Conservation (phyloP, 179 eudicot genomes). For the Spergularia azorica region DNA sequence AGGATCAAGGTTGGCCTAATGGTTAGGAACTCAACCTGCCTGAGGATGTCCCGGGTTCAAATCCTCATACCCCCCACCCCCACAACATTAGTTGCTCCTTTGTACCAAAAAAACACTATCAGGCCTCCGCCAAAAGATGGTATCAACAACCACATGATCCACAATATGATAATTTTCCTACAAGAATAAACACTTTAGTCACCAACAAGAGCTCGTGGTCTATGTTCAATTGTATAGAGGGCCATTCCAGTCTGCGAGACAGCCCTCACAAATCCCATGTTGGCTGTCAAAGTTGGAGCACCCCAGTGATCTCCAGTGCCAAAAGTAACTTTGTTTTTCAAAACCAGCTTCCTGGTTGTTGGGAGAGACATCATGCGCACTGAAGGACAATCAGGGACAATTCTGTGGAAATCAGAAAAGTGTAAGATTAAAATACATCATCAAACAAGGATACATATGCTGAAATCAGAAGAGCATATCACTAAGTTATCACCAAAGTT, state of each 20-base stretch:
- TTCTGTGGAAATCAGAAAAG: slow-evolving; percentile 41
- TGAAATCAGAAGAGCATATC: no score
- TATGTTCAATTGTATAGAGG: slow-evolving; percentile 66
- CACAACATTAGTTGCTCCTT: no score
- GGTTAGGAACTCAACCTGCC: no score
- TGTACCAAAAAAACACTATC: no score
- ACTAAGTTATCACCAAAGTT: no score
- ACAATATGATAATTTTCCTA: background rate
- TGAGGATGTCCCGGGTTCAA: no score
- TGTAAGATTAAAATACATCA: slow-evolving; percentile 10
- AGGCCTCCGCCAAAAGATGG: no score
- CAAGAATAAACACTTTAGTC: slow-evolving; percentile 36
- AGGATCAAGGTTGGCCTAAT: no score
- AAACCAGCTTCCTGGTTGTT: slow-evolving; percentile 80
- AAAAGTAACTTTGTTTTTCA: slow-evolving; percentile 83
- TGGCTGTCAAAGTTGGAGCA: slow-evolving; percentile 89
- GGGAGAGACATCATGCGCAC: slow-evolving; percentile 71
- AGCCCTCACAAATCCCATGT: slow-evolving; percentile 90
- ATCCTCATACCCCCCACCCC: no score
- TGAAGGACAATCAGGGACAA: slow-evolving; percentile 81
- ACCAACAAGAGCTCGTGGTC: slow-evolving; percentile 81
- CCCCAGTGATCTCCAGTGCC: slow-evolving; percentile 86
- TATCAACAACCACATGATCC: no score
- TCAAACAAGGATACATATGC: background rate
- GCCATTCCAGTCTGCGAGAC: slow-evolving; percentile 89